Evolutionary conservation across 257 asterid genomes (phyloP).

Genomic region (Galeopsis tetrahit): DNA sequence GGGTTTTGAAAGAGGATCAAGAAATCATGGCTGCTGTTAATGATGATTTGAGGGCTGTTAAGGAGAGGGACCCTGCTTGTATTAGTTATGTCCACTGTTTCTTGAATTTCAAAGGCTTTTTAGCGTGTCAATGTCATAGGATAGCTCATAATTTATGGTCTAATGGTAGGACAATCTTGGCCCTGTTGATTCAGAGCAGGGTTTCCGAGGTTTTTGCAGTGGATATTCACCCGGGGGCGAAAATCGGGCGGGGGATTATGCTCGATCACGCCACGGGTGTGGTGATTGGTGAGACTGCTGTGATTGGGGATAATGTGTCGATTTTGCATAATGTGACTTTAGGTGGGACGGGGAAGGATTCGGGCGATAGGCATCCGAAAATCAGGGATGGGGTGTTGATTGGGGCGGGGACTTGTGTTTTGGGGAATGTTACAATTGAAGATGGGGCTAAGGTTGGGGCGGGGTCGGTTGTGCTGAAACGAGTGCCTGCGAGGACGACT

Average conservation of each 20-base stretch:
- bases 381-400: slow-evolving; percentile 87
- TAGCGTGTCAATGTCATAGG: slow-evolving; percentile 81
- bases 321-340: slow-evolving; percentile 88
- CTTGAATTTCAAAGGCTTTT: slow-evolving; percentile 79
- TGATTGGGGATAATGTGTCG: slow-evolving; percentile 85
- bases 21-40: slow-evolving; percentile 56
- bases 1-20: slow-evolving; percentile 50
- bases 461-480: slow-evolving; percentile 82
- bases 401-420: slow-evolving; percentile 91
- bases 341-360: slow-evolving; percentile 86
- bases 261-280: slow-evolving; percentile 96
- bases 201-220: slow-evolving; percentile 84
- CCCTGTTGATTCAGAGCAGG: slow-evolving; percentile 73
- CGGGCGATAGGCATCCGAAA: slow-evolving; percentile 88
- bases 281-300: slow-evolving; percentile 86
- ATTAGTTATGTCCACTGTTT: slow-evolving; percentile 81
- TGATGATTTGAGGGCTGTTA: slow-evolving; percentile 72
- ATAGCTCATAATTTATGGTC: slow-evolving; percentile 76
- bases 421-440: slow-evolving; percentile 78
- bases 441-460: slow-evolving; percentile 97
- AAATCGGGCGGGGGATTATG: slow-evolving; percentile 76
- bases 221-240: slow-evolving; percentile 92
- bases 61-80: slow-evolving; percentile 93
- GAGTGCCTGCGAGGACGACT: slow-evolving; percentile 81
- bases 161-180: slow-evolving; percentile 58